Evolutionary conservation across 768 basidiomycete species (phyloP), one percentile per base, ranked within the genome.

Genomic region (Leccinellum luteum): DNA sequence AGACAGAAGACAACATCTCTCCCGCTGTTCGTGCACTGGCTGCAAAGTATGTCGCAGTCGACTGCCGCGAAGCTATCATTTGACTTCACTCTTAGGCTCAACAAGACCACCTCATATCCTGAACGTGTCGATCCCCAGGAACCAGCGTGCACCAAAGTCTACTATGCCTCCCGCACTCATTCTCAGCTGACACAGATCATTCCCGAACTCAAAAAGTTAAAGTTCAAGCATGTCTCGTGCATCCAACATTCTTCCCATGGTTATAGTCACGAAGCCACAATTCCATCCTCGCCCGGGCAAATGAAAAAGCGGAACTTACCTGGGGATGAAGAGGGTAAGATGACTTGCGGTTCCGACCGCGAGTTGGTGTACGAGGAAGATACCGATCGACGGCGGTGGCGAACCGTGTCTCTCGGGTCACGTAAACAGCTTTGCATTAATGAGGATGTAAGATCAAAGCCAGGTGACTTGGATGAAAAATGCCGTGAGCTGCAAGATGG

Each of bases 361-460:
- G n/a, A 12, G 10, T 41, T 41, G n/a, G n/a, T 41, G 41, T 13
- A 43, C 21, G 41, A 12, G 19, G n/a, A 62, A 2, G 15, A 68
- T 38, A 55, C 75, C 27, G 60, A 63, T 58, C 67, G 52, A 43
- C 62, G 67, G 35, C 60, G 60, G 35, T 73, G 71, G 71, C 85
- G 93, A 28, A 78, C 87, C 0, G 90, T 97, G n/a, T 83, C 94
- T 17, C 80, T 99, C 9, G 95, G 90, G 1, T 92, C 92, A 4
- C 83, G 97, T 45, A 92, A 87, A 66, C 93, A 96, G 62, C 79
- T 98, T 2, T 99, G 96, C 69, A 91, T 98, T 57, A 91, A 98
- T 64, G 91, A 93, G 27, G 79, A 84, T 35, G 78, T 97, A 21
- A 81, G 85, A 35, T 74, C 76, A 9, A 81, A 79, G 50, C 76